Percentiles rank a stretch among this genome's conserved stretches.
These are phyloP conservation scores for Boletus sensibilis DNA, from an alignment of 768 basidiomycete genomes.

Conservation along the genomic window DNA sequence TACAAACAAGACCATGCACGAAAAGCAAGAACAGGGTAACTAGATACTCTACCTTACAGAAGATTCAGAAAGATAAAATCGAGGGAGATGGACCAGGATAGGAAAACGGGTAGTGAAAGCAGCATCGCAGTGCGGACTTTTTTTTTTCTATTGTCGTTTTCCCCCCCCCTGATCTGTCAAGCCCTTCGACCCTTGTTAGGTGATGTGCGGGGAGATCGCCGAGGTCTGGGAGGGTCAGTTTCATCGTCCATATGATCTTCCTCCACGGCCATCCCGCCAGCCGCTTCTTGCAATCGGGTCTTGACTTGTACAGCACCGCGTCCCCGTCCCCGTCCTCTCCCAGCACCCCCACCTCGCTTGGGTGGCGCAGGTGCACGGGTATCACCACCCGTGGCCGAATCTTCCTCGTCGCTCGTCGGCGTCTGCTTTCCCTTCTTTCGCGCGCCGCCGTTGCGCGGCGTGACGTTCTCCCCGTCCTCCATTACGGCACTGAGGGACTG, in stretches of 20 bases:
- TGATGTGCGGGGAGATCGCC: conserved; percentile 36
- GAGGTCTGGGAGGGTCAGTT: conserved; percentile 24
- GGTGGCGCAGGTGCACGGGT: neutral
- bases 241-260: conserved; percentile 30
- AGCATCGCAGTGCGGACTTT: neutral
- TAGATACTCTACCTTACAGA: conserved; percentile 1
- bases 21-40: conserved; percentile 15
- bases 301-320: conserved; percentile 15
- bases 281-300: conserved; percentile 27
- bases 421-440: conserved; percentile 28
- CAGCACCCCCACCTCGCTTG: conserved; percentile 19
- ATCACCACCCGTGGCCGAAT: conserved; percentile 14
- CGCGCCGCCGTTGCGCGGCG: conserved; percentile 6
- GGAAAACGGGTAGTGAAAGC: neutral
- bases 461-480: conserved; percentile 17
- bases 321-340: conserved; percentile 25
- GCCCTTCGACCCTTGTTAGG: conserved; percentile 32
- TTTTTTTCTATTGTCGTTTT: neutral
- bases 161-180: neutral
- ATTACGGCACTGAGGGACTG: conserved; percentile 29
- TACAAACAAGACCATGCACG: conserved; percentile 11
- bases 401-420: conserved; percentile 16
- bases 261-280: conserved; percentile 27
- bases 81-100: neutral
- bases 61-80: conserved; percentile 3